Conservation (phyloP, 2,329 filamentous ascomycete species). For the Colletotrichum navitas region DNA sequence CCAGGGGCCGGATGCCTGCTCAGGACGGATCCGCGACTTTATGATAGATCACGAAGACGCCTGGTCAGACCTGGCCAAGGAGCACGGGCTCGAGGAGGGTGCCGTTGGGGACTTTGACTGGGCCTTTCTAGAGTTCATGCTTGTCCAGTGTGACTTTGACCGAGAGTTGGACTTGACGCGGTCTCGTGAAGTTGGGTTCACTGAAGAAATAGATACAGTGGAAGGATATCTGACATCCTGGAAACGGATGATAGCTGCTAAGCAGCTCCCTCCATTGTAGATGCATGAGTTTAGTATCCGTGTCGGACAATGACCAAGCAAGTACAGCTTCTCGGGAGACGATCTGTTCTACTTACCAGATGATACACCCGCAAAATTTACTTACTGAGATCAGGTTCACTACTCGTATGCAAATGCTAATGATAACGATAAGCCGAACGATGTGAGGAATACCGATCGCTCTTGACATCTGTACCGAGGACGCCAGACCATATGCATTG, state of each 20-base stretch:
- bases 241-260: constrained; percentile 42
- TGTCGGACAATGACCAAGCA: neutral
- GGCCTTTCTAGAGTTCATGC: constrained; percentile 36
- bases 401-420: neutral
- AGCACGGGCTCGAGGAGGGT: constrained; percentile 31
- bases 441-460: neutral
- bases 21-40: constrained; percentile 34
- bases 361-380: neutral
- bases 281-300: neutral
- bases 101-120: constrained; percentile 22
- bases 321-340: neutral
- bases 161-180: constrained; percentile 41
- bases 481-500: neutral
- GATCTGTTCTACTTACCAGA: too few relatives aligned
- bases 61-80: constrained; percentile 33
- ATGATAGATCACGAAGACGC: constrained; percentile 29
- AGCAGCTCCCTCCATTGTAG: constrained; percentile 32
- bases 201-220: constrained; percentile 39
- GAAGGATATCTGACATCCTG: constrained; percentile 33
- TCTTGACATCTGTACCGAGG: neutral
- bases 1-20: neutral
- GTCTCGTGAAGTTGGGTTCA: constrained; percentile 38
- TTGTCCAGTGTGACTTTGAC: constrained; percentile 44
- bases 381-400: neutral
- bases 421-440: too few relatives aligned